Evolutionary conservation across 768 basidiomycete species (phyloP), one percentile per base, ranked within the genome.

Genomic region (Saitozyma podzolica): DNA sequence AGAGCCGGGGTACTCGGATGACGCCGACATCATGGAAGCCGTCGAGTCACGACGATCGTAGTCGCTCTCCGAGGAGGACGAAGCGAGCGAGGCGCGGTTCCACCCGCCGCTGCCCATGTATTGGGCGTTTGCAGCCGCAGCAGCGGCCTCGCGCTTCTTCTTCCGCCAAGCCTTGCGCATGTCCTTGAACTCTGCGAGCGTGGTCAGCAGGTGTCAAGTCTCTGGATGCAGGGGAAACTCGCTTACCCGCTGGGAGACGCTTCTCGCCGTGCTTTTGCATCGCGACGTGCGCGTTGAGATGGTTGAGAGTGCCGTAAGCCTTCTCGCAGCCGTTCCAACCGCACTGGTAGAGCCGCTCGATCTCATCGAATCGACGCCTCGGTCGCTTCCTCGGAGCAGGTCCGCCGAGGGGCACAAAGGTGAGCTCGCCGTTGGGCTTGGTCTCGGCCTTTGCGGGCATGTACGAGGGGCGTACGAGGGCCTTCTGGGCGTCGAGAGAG

Each of bases 191-290:
- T 98, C 95, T 97, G 81, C 51, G 67, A 61, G 47, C 6, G 11
- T 52, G 29, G 61, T 65, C 61, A 45, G 59, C 62, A 41, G 63
- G 29, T 29, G 29, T 29, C 29, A 29, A 29, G 29, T 29, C 29
- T 29, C 29, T 29, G 29, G 29, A 29, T 29, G 5, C 29, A 29
- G 29, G 29, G 29, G 29, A 29, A 29, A 29, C 51, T 29, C 45
- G 82, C 89, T 81, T 73, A 95, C 95, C 94, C 59, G 86, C 86
- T 11, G 95, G 95, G 77, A 86, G 89, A 59, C 94, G 86, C 81
- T 95, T 97, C 14, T 83, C 59, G 49, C 95, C 95, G 77, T 99
- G 95, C 80, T 90, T 90, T 80, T 97, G 95, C 91, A 96, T 96
- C n/a, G 88, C 89, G 61, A 97, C 92, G 78, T 99, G 95, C 40